Conservation (phyloP, 208 protist species). For the Porcisia hertigi region DNA sequence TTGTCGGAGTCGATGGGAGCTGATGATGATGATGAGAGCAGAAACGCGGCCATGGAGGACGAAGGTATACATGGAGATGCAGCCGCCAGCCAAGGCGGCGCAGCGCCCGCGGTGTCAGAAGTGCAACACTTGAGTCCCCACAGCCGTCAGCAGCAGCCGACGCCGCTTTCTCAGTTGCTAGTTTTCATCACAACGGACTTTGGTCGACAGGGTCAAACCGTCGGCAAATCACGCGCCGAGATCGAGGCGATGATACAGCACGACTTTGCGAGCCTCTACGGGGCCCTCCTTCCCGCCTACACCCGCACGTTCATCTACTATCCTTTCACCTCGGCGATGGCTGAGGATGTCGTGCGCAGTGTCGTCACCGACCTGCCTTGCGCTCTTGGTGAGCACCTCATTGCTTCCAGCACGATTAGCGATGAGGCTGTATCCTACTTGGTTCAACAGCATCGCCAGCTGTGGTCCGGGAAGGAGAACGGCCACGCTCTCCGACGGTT, state of each 20-base stretch:
- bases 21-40: background rate
- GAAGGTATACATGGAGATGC: background rate
- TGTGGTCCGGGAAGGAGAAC: constrained; percentile 71
- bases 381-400: constrained; percentile 18
- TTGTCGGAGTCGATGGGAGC: background rate
- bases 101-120: background rate
- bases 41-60: background rate
- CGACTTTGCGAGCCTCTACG: constrained; percentile 70
- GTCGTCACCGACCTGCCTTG: constrained; percentile 58
- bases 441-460: constrained; percentile 40
- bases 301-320: constrained; percentile 64
- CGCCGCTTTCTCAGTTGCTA: constrained; percentile 54
- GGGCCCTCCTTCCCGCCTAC: constrained; percentile 61
- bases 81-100: background rate
- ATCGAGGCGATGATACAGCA: constrained; percentile 66
- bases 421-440: constrained; percentile 59
- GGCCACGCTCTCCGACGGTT: constrained; percentile 61
- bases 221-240: constrained; percentile 53
- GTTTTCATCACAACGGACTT: constrained; percentile 86
- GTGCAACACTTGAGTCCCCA: background rate
- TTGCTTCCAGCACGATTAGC: constrained; percentile 55
- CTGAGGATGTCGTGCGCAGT: constrained; percentile 55
- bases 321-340: constrained; percentile 45
- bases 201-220: constrained; percentile 77
- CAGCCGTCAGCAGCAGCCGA: background rate